Evolutionary conservation across 192 early-diverging fungal genomes (phyloP), one percentile per base, ranked within the genome.

Genomic region (Entophlyctis luteolus): DNA sequence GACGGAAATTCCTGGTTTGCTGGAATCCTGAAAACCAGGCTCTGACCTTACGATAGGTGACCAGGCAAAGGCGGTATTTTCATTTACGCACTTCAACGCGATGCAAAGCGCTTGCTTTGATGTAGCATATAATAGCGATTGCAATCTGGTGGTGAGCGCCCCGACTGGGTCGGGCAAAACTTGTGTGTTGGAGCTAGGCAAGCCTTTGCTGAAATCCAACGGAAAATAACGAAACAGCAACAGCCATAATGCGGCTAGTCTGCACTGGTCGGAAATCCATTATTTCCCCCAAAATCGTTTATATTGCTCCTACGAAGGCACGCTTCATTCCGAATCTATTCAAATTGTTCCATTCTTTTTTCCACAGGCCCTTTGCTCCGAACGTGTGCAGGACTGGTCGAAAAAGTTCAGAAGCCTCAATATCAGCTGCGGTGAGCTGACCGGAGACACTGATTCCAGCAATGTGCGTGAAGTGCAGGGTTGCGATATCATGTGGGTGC

Each of bases 121-220:
- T 52, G n/a, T 63, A 58, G 83, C 68, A 2, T 73, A 79, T 46
- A 23, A 59, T 4, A 46, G 60, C 3, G 76, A 72, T n/a, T 47
- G 56, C 23, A 79, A 79, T 45, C 62, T 82, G 10, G 72, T 82
- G 29, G 70, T 77, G 0, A 71, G 63, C 48, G 80, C 86, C 16
- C 88, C 88, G 0, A 90, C 88, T 0, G 85, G 86, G 2, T 86
- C 86, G 0, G 88, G 88, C 0, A 90, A 90, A 46, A 88, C 88
- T 1, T 73, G 71, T 2, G 59, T 89, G 25, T 74, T 88, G 77
- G 86, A 88, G 58, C 62, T 90, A 14, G 84, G 78, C 76, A 73
- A 32, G 56, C 73, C 37, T 67, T 20, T 48, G 46, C 25, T 52
- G 23, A 3, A 10, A 45, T 33, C 1, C 0, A 67, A 35, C 20